Conservation (phyloP, 108 stramenopile genomes). For the Craspedostauros australis region DNA sequence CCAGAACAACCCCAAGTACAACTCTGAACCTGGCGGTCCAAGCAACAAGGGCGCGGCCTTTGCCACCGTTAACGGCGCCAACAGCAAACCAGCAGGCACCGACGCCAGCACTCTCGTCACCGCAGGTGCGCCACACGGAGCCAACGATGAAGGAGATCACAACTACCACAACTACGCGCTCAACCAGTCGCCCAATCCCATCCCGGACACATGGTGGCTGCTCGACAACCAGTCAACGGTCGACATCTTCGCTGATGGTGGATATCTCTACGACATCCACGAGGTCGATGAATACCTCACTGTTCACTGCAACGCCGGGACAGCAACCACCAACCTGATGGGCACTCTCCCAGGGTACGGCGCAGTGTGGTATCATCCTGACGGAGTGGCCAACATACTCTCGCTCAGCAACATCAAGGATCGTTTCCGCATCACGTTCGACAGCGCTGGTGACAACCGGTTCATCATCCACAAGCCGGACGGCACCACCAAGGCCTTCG, state of each 20-base stretch:
- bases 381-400: slow-evolving; percentile 33
- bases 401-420: not conserved
- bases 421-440: slow-evolving; percentile 9
- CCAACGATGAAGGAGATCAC: slow-evolving; percentile 18
- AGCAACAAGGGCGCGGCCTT: not conserved
- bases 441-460: not conserved
- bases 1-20: not conserved
- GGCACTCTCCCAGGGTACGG: slow-evolving; percentile 24
- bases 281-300: not conserved
- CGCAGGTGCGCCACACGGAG: slow-evolving; percentile 7
- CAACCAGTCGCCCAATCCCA: slow-evolving; percentile 4
- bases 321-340: slow-evolving; percentile 3
- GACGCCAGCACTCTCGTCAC: slow-evolving; percentile 12
- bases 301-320: slow-evolving; percentile 28
- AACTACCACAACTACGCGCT: slow-evolving; percentile 17
- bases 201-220: slow-evolving; percentile 23
- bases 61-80: too few relatives aligned
- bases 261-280: slow-evolving; percentile 26
- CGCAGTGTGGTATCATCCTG: slow-evolving; percentile 13
- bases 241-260: slow-evolving; percentile 18
- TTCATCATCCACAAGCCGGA: slow-evolving; percentile 7
- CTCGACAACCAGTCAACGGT: slow-evolving; percentile 36
- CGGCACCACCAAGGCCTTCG: slow-evolving; percentile 9
- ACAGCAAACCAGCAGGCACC: too few relatives aligned
- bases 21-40: slow-evolving; percentile 3